phyloP scores from a whole-genome alignment of 805 yeast genomes.

The Starmerella khaoyaiensis region DNA sequence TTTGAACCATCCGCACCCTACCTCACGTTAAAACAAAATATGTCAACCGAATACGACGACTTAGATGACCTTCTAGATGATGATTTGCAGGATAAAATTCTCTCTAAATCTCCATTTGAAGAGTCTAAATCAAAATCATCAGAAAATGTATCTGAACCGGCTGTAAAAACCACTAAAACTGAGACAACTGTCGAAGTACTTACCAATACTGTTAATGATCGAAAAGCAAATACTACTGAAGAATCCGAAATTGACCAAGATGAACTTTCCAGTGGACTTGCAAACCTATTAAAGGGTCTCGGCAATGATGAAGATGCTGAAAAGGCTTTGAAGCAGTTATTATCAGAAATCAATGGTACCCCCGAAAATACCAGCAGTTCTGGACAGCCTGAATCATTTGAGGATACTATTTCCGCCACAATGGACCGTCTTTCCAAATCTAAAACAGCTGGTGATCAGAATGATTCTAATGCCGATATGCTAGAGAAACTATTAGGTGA shows the following conservation, averaged over 20 bases:
- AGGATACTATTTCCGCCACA: constrained; percentile 66
- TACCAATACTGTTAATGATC: too few species aligned
- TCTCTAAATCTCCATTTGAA: constrained; percentile 43
- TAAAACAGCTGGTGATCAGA: constrained; percentile 38
- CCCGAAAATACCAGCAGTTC: too few species aligned
- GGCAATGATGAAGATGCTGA: constrained; percentile 1
- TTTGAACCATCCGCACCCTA: too few species aligned
- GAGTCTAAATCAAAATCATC: background rate
- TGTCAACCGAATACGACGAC: constrained; percentile 21
- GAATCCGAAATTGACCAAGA: background rate
- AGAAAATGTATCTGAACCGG: background rate
- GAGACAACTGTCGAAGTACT: background rate
- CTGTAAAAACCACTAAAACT: background rate
- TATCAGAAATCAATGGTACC: background rate
- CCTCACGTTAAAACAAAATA: too few species aligned
- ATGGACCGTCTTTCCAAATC: constrained; percentile 71
- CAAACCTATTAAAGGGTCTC: background rate
- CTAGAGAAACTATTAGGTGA: constrained; percentile 55
- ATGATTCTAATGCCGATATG: constrained; percentile 35
- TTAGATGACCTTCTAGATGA: constrained; percentile 62
- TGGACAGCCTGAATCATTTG: constrained; percentile 31
- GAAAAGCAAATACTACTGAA: background rate
- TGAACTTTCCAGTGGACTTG: constrained; percentile 3
- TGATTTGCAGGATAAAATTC: constrained; percentile 43
- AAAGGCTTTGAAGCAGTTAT: background rate